These are phyloP conservation scores for Fusarium newnesense DNA, from an alignment of 2,329 filamentous ascomycete genomes.

Conservation along the genomic window DNA sequence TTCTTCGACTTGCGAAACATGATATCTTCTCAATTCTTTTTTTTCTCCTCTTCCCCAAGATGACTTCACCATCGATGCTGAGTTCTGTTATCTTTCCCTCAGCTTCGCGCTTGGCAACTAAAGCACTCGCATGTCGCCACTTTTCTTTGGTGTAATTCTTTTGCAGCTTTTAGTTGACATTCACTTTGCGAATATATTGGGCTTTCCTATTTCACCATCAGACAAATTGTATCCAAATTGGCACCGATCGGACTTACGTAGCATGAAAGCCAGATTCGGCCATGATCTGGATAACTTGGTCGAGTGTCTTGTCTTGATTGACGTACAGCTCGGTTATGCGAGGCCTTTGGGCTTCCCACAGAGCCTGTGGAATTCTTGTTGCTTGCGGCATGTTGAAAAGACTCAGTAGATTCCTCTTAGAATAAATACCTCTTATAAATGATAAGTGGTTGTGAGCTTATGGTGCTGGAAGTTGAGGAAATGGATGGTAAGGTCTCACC, in stretches of 20 bases:
- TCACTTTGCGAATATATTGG: slow-evolving; percentile 16
- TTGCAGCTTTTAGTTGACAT: not conserved
- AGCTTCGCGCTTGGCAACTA: not conserved
- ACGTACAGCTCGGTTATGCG: slow-evolving; percentile 6
- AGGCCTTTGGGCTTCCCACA: not conserved
- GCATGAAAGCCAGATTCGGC: not conserved
- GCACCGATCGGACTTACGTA: not conserved
- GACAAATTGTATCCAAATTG: rapidly evolving
- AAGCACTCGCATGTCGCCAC: not conserved
- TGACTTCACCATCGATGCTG: not conserved
- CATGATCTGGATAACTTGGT: slow-evolving; percentile 8
- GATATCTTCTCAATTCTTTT: not conserved
- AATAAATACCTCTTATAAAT: rapidly evolving
- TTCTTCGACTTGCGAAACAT: rapidly evolving
- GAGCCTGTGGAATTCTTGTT: rapidly evolving
- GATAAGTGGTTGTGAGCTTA: rapidly evolving
- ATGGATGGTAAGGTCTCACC: rapidly evolving
- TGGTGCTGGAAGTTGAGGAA: rapidly evolving
- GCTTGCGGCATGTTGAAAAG: not conserved
- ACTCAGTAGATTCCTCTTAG: rapidly evolving
- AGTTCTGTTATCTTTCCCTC: rapidly evolving
- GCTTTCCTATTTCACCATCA: rapidly evolving
- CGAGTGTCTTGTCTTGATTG: slow-evolving; percentile 4
- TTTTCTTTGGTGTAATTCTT: slow-evolving; percentile 4
- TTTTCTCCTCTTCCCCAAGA: rapidly evolving